Evolutionary conservation across 176 grass and related monocot genomes (phyloP).

Genomic region (Thalia dealbata): DNA sequence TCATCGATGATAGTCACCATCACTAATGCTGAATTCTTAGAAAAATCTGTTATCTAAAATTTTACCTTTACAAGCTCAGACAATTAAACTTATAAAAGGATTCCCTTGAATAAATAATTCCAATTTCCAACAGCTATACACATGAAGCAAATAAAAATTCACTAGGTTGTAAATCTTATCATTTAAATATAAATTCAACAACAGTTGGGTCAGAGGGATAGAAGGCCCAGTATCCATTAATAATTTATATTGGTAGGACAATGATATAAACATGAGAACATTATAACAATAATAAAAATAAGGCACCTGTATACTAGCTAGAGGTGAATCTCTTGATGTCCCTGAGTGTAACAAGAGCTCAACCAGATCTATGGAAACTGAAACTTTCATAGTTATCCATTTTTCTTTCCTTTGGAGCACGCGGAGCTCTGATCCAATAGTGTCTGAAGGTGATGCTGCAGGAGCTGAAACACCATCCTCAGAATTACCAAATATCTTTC

Average conservation of each 20-base stretch:
- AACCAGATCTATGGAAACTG: constrained; percentile 65
- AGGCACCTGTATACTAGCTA: constrained; percentile 67
- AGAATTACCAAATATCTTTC: constrained; percentile 36
- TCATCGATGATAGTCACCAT: no score
- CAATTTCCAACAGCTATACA: neutral
- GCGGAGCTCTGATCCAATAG: constrained; percentile 26
- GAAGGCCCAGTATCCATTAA: neutral
- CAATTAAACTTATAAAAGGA: no score
- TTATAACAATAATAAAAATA: neutral
- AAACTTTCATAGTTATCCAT: constrained; percentile 75
- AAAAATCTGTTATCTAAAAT: no score
- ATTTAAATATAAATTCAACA: no score
- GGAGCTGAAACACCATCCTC: constrained; percentile 31
- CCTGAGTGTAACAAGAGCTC: constrained; percentile 91
- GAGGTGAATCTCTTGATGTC: constrained; percentile 68
- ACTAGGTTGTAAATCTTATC: no score
- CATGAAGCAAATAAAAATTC: neutral
- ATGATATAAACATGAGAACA: constrained; percentile 1
- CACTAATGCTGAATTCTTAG: no score
- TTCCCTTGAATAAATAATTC: no score
- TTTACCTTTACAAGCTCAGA: no score
- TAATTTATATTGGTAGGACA: neutral
- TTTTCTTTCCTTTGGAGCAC: constrained; percentile 27
- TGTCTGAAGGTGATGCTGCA: constrained; percentile 38
- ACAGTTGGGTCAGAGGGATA: no score